Conservation (phyloP, 164 flowering plant genomes). For the Magnolia sinica region DNA sequence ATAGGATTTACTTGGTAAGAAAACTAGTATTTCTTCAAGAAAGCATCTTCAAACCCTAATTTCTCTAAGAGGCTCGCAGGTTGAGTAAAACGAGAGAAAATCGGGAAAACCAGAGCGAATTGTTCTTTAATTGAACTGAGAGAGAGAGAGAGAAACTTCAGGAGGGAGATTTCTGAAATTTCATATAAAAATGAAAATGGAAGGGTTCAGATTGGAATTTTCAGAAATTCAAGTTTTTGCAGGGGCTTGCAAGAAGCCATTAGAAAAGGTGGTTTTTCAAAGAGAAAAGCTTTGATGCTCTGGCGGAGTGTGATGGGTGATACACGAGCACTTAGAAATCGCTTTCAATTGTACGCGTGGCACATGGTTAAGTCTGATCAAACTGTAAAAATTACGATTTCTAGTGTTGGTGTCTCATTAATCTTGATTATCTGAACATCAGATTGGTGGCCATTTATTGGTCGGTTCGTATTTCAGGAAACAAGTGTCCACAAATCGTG, state of each 20-base stretch:
- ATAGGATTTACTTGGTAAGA: too few relatives aligned
- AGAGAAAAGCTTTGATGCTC: neutral
- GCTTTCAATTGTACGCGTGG: neutral
- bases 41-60: neutral
- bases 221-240: neutral
- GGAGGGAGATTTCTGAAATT: neutral
- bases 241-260: neutral
- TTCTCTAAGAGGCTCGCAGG: neutral
- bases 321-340: neutral
- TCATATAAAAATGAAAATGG: too few relatives aligned
- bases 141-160: neutral
- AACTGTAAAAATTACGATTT: neutral
- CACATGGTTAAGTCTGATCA: neutral
- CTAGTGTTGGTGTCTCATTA: neutral
- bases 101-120: neutral
- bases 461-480: neutral
- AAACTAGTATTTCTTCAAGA: neutral
- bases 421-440: neutral
- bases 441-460: neutral
- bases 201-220: neutral
- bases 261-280: neutral
- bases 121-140: neutral
- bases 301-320: neutral
- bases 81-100: too few relatives aligned
- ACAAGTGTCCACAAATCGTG: neutral